A percentile compares a stretch with the other conserved stretches of the same genome.
phyloP scores from a whole-genome alignment of 371 early-diverging fungal species.

The Actinomortierella wolfii region DNA sequence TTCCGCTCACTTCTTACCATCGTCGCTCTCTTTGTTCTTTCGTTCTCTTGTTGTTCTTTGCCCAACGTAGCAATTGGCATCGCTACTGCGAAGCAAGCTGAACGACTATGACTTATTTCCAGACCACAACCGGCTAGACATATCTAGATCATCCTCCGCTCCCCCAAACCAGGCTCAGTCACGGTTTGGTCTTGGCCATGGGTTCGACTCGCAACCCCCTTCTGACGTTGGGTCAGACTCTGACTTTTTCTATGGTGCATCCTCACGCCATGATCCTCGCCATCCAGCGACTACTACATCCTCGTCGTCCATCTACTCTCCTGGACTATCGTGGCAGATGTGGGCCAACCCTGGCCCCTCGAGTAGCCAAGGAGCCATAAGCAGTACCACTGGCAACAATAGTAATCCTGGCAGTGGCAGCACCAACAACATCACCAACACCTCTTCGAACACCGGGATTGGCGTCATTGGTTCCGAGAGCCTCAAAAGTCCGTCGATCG shows the following conservation, averaged over 20 bases:
- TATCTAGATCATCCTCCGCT: slow-evolving; percentile 45
- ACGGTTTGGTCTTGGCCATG: slow-evolving; percentile 41
- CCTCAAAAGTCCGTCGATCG: no score
- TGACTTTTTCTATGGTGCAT: slow-evolving; percentile 26
- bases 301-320: slow-evolving; percentile 33
- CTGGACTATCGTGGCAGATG: slow-evolving; percentile 43
- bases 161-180: slow-evolving; percentile 44
- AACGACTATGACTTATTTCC: slow-evolving; percentile 37
- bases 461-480: no score
- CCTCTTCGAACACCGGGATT: no score
- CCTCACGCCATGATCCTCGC: slow-evolving; percentile 34
- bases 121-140: slow-evolving; percentile 33
- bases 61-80: slow-evolving; percentile 30
- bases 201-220: slow-evolving; percentile 40
- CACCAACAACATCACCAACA: no score
- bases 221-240: slow-evolving; percentile 37
- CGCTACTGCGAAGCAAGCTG: slow-evolving; percentile 39
- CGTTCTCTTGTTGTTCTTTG: background rate
- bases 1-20: no score
- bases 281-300: slow-evolving; percentile 1
- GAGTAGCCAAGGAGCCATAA: no score
- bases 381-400: no score
- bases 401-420: no score
- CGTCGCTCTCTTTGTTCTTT: background rate
- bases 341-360: slow-evolving; percentile 20